These are phyloP conservation scores for Xylaria palmicola DNA, from an alignment of 495 filamentous ascomycete species.

Conservation along the genomic window DNA sequence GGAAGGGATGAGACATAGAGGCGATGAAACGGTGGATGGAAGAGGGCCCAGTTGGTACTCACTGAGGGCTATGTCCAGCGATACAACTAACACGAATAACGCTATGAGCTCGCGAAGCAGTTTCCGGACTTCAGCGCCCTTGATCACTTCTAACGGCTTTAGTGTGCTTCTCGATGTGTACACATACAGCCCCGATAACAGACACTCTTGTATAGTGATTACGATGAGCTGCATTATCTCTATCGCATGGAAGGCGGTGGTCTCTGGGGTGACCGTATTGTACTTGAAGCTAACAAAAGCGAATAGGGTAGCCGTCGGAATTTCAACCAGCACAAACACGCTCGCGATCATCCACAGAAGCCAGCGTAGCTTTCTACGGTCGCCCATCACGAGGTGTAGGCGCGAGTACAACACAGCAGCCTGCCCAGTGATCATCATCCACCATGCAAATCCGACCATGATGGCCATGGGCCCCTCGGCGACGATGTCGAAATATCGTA, in stretches of 20 bases:
- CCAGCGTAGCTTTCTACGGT: conserved; percentile 47
- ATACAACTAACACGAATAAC: conserved; percentile 51
- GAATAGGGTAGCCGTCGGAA: conserved; percentile 45
- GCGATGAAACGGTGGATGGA: neutral
- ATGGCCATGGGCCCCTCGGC: conserved; percentile 35
- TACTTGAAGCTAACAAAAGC: conserved; percentile 48
- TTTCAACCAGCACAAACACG: conserved; percentile 54
- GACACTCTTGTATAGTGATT: conserved; percentile 57
- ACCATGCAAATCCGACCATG: conserved; percentile 54
- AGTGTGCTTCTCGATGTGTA: conserved; percentile 53
- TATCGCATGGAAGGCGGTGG: conserved; percentile 51
- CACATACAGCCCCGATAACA: conserved; percentile 59
- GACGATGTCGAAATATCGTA: conserved; percentile 42
- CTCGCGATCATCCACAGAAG: conserved; percentile 58
- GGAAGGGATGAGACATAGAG: neutral
- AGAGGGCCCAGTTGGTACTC: neutral
- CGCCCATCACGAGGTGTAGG: conserved; percentile 54
- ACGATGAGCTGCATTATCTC: conserved; percentile 58
- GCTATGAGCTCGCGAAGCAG: conserved; percentile 43
- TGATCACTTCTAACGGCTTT: conserved; percentile 34
- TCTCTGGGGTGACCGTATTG: conserved; percentile 36
- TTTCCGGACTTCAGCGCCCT: conserved; percentile 1
- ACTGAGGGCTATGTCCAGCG: conserved; percentile 35
- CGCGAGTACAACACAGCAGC: conserved; percentile 66
- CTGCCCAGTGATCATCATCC: conserved; percentile 64